Percentiles rank a stretch among this genome's conserved stretches.
Evolutionary conservation across 2,329 filamentous ascomycete species (phyloP).

Genomic region (Pseudonectria foliicola): DNA sequence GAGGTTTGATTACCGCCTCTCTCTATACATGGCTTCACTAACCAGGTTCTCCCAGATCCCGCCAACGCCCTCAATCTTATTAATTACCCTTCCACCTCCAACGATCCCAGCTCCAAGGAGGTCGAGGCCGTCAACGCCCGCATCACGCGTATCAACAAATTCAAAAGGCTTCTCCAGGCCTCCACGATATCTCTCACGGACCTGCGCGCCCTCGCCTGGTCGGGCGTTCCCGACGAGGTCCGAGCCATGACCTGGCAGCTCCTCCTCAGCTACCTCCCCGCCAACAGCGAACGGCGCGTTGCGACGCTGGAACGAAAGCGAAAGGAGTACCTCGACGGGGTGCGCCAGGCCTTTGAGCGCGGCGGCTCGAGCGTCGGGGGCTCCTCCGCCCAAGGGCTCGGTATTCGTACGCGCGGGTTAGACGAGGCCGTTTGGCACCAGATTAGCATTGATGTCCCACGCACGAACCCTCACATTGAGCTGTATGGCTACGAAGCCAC

Average conservation of each 20-base stretch:
- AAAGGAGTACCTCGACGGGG: conserved; percentile 93
- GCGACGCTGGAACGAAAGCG: conserved; percentile 87
- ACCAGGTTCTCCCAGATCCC: conserved; percentile 46
- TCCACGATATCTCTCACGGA: conserved; percentile 83
- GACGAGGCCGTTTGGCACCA: conserved; percentile 99
- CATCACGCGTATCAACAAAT: conserved; percentile 95
- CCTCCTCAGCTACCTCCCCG: conserved; percentile 87
- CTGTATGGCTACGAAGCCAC: conserved; percentile 95
- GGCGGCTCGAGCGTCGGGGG: conserved; percentile 43
- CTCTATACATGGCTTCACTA: conserved; percentile 3
- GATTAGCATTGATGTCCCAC: conserved; percentile 95
- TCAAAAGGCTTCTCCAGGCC: conserved; percentile 90
- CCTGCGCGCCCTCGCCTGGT: conserved; percentile 82
- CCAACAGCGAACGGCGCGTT: conserved; percentile 89
- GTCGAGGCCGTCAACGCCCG: conserved; percentile 78
- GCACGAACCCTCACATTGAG: conserved; percentile 92
- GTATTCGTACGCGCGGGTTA: conserved; percentile 56
- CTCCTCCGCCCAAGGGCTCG: conserved; percentile 35
- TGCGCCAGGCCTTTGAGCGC: conserved; percentile 64
- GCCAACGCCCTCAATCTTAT: conserved; percentile 94
- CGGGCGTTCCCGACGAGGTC: conserved; percentile 88
- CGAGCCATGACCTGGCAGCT: conserved; percentile 99
- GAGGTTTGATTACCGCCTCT: conserved; percentile 38
- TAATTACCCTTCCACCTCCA: conserved; percentile 69
- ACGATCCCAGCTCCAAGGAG: conserved; percentile 73